Conservation (phyloP, 1,139 yeast species). For the Pichia sp. region DNA sequence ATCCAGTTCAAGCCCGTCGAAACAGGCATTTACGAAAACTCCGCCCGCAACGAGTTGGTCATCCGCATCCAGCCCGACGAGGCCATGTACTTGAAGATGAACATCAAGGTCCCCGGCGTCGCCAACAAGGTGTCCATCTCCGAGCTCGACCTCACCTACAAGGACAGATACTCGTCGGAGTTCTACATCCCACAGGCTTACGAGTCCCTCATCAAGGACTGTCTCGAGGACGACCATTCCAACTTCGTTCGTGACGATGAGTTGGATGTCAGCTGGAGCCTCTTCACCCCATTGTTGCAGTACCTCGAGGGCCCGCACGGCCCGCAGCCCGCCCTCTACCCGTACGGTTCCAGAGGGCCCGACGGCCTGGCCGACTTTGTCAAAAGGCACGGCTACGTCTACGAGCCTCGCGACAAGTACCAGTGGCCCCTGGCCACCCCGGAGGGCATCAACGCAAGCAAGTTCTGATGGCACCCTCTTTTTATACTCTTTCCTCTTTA, state of each 20-base stretch:
- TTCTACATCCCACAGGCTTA: conserved; percentile 98
- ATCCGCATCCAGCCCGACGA: conserved; percentile 92
- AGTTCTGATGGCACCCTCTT: conserved; percentile 18
- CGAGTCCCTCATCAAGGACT: conserved; percentile 91
- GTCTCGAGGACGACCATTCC: conserved; percentile 87
- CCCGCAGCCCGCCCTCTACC: conserved; percentile 61
- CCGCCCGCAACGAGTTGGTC: conserved; percentile 89
- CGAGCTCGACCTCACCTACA: conserved; percentile 85
- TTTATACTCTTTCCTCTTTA: not conserved
- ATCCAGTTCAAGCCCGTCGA: conserved; percentile 87
- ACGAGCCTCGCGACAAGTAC: conserved; percentile 52
- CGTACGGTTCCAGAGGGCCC: conserved; percentile 94
- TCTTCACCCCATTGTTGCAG: conserved; percentile 86
- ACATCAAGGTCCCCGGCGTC: conserved; percentile 90
- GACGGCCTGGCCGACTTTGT: conserved; percentile 56
- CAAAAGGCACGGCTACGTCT: conserved; percentile 62
- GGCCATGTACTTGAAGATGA: conserved; percentile 86
- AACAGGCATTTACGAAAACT: conserved; percentile 72
- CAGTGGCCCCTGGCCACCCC: conserved; percentile 84
- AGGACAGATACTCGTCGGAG: conserved; percentile 66
- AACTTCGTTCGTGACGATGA: conserved; percentile 98
- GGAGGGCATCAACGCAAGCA: conserved; percentile 25
- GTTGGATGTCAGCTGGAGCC: conserved; percentile 85
- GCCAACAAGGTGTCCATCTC: conserved; percentile 77
- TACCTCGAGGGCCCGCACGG: conserved; percentile 67